Conservation (phyloP, 2,329 filamentous ascomycete genomes). For the Microdochium trichocladiopsis region DNA sequence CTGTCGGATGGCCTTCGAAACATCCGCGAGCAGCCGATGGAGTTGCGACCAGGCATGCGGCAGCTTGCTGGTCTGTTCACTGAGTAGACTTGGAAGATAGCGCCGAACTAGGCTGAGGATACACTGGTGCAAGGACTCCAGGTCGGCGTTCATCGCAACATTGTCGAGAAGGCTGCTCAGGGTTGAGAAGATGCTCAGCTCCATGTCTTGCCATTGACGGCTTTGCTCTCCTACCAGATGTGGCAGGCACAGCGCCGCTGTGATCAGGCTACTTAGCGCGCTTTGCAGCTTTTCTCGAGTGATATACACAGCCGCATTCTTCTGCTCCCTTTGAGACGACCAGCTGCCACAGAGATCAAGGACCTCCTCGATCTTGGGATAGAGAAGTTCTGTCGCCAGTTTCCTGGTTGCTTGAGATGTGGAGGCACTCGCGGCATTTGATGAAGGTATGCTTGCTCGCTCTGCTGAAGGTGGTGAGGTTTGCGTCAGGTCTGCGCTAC, state of each 20-base stretch:
- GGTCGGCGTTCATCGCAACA: slow-evolving; percentile 36
- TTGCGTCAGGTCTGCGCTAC: slow-evolving; percentile 15
- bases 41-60: slow-evolving; percentile 30
- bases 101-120: slow-evolving; percentile 35
- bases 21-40: slow-evolving; percentile 31
- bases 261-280: slow-evolving; percentile 39
- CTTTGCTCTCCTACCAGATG: slow-evolving; percentile 39
- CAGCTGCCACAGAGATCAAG: slow-evolving; percentile 38
- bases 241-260: slow-evolving; percentile 37
- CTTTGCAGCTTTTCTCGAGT: slow-evolving; percentile 47
- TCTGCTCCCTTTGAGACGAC: slow-evolving; percentile 23
- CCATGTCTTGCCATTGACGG: slow-evolving; percentile 40
- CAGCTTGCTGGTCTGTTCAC: slow-evolving; percentile 27
- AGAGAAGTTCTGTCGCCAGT: slow-evolving; percentile 45
- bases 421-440: slow-evolving; percentile 9
- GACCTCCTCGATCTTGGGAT: slow-evolving; percentile 44
- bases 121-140: slow-evolving; percentile 35
- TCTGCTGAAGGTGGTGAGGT: not conserved
- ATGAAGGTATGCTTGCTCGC: not conserved
- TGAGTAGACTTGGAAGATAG: slow-evolving; percentile 37
- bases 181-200: slow-evolving; percentile 31
- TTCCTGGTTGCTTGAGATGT: slow-evolving; percentile 38
- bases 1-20: slow-evolving; percentile 26
- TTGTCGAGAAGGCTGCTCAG: slow-evolving; percentile 31
- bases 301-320: slow-evolving; percentile 39